Percentiles rank a stretch among this genome's conserved stretches.
Evolutionary conservation across 805 yeast genomes (phyloP).

Genomic region (Saccharomycopsis oosterbeekiorum): DNA sequence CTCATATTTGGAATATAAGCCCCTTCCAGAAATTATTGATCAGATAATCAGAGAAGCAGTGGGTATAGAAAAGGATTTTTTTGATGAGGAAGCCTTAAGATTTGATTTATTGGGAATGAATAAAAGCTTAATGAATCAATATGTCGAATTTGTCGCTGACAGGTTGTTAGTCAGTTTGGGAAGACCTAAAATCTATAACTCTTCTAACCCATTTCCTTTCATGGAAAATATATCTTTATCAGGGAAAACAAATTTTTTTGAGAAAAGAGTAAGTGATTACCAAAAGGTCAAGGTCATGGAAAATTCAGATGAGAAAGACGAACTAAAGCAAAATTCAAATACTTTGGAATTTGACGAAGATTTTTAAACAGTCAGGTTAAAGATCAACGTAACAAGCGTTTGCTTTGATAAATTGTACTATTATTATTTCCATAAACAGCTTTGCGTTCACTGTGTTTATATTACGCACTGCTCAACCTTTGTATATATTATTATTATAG

Average conservation of each 20-base stretch:
- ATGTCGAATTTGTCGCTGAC: conserved; percentile 96
- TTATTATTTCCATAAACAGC: background rate
- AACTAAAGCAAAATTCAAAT: background rate
- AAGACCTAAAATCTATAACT: conserved; percentile 77
- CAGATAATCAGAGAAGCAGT: conserved; percentile 92
- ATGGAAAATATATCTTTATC: conserved; percentile 98
- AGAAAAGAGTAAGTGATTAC: conserved; percentile 96
- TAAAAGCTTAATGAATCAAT: conserved; percentile 87
- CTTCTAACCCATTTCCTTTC: conserved; percentile 90
- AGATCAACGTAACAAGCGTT: too few relatives aligned
- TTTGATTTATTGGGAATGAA: conserved; percentile 93
- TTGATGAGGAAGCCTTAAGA: conserved; percentile 82
- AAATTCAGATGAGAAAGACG: conserved; percentile 27
- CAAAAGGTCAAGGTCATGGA: conserved; percentile 99
- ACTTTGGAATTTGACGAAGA: conserved; percentile 14
- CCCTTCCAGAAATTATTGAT: conserved; percentile 66
- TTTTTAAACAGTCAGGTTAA: background rate
- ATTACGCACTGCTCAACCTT: background rate
- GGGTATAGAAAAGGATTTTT: conserved; percentile 83
- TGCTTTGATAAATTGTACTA: background rate
- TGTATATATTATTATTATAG: background rate
- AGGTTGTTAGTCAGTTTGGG: conserved; percentile 87
- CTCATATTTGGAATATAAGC: conserved; percentile 86
- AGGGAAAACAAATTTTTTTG: conserved; percentile 98
- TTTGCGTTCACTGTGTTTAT: background rate